A percentile compares a stretch with the other conserved stretches of the same genome.
Conservation (phyloP, 768 basidiomycete genomes). For the Suillus clintonianus region DNA sequence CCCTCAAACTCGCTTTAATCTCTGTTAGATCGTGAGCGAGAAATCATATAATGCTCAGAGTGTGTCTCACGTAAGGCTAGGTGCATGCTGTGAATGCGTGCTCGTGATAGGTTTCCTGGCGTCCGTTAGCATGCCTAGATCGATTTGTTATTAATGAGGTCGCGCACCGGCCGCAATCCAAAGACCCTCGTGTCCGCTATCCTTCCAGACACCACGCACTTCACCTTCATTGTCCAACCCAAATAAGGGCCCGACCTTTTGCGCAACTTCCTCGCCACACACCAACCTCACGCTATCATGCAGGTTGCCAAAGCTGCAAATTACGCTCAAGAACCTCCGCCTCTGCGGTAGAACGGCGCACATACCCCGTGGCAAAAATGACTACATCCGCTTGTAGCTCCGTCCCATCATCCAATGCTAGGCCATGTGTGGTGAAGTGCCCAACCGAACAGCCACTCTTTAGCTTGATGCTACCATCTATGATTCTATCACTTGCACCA, state of each 20-base stretch:
- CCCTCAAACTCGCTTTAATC: slow-evolving; percentile 31
- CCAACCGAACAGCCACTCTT: slow-evolving; percentile 37
- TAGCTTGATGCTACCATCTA: slow-evolving; percentile 52
- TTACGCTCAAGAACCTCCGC: not conserved
- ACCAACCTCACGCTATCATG: slow-evolving; percentile 41
- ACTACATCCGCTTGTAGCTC: slow-evolving; percentile 29
- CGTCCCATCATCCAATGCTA: slow-evolving; percentile 31
- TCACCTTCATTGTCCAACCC: slow-evolving; percentile 69
- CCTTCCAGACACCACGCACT: slow-evolving; percentile 42
- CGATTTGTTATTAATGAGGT: not conserved
- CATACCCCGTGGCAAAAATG: slow-evolving; percentile 37
- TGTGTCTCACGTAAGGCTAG: slow-evolving; percentile 28
- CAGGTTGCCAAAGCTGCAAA: slow-evolving; percentile 46
- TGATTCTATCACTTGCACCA: slow-evolving; percentile 47
- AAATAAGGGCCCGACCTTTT: slow-evolving; percentile 58
- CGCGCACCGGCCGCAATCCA: slow-evolving; percentile 27
- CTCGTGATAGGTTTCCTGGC: slow-evolving; percentile 21
- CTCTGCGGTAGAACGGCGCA: not conserved
- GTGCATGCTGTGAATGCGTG: slow-evolving; percentile 30
- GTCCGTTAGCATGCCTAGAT: not conserved
- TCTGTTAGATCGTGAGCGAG: slow-evolving; percentile 18
- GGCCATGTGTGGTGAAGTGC: slow-evolving; percentile 27
- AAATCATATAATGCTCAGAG: not conserved
- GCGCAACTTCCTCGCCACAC: slow-evolving; percentile 47
- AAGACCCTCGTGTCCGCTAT: slow-evolving; percentile 37